phyloP scores from a whole-genome alignment of 75 land plant genomes.

The Isoetes taiwanensis region DNA sequence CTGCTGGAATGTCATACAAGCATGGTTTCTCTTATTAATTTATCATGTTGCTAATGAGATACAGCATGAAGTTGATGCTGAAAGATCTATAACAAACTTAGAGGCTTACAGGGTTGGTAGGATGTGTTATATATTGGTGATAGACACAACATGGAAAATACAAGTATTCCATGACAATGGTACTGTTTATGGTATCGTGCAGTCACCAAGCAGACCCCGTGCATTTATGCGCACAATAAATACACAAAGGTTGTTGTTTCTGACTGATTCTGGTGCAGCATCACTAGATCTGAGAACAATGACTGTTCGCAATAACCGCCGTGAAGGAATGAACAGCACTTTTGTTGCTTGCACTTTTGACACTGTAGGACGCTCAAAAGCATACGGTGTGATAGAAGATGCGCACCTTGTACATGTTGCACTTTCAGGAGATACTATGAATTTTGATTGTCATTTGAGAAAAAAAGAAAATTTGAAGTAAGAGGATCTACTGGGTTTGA shows the following conservation, averaged over 20 bases:
- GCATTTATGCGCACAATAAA: constrained; percentile 52
- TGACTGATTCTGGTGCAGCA: constrained; percentile 65
- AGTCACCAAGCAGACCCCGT: constrained; percentile 43
- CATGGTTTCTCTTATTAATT: no score
- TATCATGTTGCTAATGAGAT: no score
- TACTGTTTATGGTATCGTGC: constrained; percentile 39
- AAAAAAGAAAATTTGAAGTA: constrained; percentile 44
- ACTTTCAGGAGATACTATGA: constrained; percentile 58
- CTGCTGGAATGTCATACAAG: no score
- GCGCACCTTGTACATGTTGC: constrained; percentile 62
- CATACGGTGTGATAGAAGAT: constrained; percentile 68
- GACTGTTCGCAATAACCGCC: constrained; percentile 47
- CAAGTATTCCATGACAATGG: constrained; percentile 67
- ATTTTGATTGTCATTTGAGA: constrained; percentile 80
- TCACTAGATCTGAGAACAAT: constrained; percentile 75
- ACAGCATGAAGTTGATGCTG: background rate
- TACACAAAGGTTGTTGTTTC: constrained; percentile 59
- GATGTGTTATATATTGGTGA: constrained; percentile 42
- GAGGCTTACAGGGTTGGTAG: constrained; percentile 70
- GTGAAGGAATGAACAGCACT: constrained; percentile 74
- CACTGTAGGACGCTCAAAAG: constrained; percentile 66
- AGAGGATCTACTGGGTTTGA: no score
- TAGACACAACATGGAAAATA: constrained; percentile 39
- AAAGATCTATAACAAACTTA: constrained; percentile 18
- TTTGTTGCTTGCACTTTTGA: constrained; percentile 62